Conservation (phyloP, 352 stramenopile species). For the Sclerospora graminicola region DNA sequence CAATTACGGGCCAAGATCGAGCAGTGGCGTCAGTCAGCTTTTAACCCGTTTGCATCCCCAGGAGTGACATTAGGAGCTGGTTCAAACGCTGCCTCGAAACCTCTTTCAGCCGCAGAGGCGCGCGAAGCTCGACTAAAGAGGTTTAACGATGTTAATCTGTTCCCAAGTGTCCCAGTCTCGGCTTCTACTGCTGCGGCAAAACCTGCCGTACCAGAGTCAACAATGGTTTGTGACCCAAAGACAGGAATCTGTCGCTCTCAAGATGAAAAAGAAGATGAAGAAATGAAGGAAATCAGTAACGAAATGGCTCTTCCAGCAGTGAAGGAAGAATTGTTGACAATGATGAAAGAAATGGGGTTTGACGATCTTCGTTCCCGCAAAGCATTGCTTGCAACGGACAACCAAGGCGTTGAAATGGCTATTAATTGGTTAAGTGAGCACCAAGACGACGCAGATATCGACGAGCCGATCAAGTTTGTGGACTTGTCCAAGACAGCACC, state of each 20-base stretch:
- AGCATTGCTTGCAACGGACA: constrained; percentile 74
- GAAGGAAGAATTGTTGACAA: constrained; percentile 53
- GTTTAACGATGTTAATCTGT: constrained; percentile 55
- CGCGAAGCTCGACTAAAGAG: constrained; percentile 72
- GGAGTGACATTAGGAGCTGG: constrained; percentile 50
- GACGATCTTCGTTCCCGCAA: constrained; percentile 69
- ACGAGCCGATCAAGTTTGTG: constrained; percentile 83
- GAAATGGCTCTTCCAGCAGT: constrained; percentile 40
- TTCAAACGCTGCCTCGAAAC: constrained; percentile 9
- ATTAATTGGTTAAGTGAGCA: constrained; percentile 86
- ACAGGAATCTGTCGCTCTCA: constrained; percentile 42
- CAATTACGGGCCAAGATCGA: constrained; percentile 80
- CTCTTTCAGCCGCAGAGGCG: constrained; percentile 36
- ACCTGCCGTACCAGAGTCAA: constrained; percentile 22
- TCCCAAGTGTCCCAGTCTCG: constrained; percentile 21
- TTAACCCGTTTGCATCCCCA: constrained; percentile 77
- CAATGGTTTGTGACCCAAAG: constrained; percentile 57
- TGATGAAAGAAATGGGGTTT: constrained; percentile 84
- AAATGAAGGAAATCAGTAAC: constrained; percentile 18
- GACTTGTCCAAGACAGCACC: constrained; percentile 37
- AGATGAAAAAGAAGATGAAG: constrained; percentile 17
- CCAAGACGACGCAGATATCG: constrained; percentile 83
- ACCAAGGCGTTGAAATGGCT: constrained; percentile 53
- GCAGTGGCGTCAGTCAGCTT: constrained; percentile 75
- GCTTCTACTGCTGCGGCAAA: constrained; percentile 10